Evolutionary conservation across 2,329 filamentous ascomycete species (phyloP).

Genomic region (Penicillium sp.): DNA sequence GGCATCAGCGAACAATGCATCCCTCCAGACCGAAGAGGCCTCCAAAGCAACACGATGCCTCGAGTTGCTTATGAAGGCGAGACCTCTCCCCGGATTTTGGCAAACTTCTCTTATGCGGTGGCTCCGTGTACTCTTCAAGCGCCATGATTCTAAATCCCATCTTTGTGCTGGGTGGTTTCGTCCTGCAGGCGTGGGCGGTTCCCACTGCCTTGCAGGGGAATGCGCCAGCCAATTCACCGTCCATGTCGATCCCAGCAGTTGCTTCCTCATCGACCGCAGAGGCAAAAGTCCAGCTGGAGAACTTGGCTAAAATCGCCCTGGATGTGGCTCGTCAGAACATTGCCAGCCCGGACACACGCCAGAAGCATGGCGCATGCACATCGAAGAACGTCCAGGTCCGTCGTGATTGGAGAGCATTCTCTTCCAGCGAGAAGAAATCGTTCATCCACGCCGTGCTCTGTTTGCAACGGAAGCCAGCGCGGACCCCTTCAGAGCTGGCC

Average conservation of each 20-base stretch:
- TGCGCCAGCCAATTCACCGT: neutral
- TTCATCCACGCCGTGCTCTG: slow-evolving; percentile 51
- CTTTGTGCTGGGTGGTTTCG: neutral
- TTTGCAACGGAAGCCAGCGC: slow-evolving; percentile 40
- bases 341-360: neutral
- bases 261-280: neutral
- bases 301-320: neutral
- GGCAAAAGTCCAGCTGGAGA: neutral
- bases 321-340: neutral
- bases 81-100: too few species aligned
- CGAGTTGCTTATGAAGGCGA: too few species aligned
- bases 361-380: slow-evolving; percentile 6
- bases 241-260: neutral
- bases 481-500: slow-evolving; percentile 33
- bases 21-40: too few species aligned
- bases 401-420: slow-evolving; percentile 33
- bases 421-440: slow-evolving; percentile 32
- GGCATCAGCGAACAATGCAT: too few species aligned
- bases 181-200: neutral
- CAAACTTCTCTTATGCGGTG: too few species aligned
- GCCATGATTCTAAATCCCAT: too few species aligned
- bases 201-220: neutral
- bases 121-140: too few species aligned
- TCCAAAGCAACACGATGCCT: too few species aligned
- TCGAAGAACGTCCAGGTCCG: slow-evolving; percentile 19